Evolutionary conservation across 192 early-diverging fungal species (phyloP).

Genomic region (Funneliformis mosseae): DNA sequence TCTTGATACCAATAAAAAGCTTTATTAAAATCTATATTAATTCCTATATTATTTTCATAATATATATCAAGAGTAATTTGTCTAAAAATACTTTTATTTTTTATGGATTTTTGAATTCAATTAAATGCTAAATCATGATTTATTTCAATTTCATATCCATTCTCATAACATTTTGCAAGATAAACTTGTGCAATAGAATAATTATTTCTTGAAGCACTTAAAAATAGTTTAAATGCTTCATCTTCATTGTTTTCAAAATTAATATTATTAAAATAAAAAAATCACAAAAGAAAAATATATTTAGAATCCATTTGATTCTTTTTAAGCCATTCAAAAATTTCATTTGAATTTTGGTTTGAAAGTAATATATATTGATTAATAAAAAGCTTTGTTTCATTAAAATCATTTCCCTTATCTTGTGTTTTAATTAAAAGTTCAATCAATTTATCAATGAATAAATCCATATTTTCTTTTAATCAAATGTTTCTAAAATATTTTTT

Average conservation of each 20-base stretch:
- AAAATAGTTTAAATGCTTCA: neutral
- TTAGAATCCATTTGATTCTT: too few relatives aligned
- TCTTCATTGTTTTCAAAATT: neutral
- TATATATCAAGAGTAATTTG: conserved; percentile 58
- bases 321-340: too few relatives aligned
- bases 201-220: neutral
- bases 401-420: too few relatives aligned
- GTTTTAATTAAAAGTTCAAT: too few relatives aligned
- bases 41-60: conserved; percentile 54
- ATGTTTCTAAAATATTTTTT: too few relatives aligned
- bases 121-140: neutral
- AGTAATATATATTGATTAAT: too few relatives aligned
- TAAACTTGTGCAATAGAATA: neutral
- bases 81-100: neutral
- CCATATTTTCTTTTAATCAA: too few relatives aligned
- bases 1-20: conserved; percentile 58
- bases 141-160: neutral
- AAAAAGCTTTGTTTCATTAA: too few relatives aligned
- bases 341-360: too few relatives aligned
- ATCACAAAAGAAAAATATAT: neutral
- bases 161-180: neutral
- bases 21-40: conserved; percentile 48
- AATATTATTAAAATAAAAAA: neutral
- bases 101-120: neutral
- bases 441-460: too few relatives aligned